Evolutionary conservation across 768 basidiomycete genomes (phyloP).

Genomic region (Dentipellis fragilis): DNA sequence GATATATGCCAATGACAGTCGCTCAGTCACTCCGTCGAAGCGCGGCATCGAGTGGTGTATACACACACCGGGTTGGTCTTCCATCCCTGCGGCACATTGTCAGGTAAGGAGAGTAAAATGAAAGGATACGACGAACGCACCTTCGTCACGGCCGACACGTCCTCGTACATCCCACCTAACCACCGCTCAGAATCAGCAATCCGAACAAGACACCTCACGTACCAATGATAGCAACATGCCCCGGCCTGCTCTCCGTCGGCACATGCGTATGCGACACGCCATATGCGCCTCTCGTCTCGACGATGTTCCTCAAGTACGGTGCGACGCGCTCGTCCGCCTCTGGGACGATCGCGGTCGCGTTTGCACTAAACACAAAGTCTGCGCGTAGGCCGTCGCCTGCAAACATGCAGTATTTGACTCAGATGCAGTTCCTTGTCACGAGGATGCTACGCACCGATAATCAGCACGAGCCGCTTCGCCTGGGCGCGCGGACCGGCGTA

Average conservation of each 20-base stretch:
- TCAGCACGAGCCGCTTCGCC: slow-evolving; percentile 68
- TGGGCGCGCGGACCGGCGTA: slow-evolving; percentile 35
- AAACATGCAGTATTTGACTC: not conserved
- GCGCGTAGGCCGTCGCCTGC: slow-evolving; percentile 78
- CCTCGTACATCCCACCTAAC: slow-evolving; percentile 80
- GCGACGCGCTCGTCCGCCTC: slow-evolving; percentile 52
- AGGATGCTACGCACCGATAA: slow-evolving; percentile 46
- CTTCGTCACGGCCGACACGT: slow-evolving; percentile 82
- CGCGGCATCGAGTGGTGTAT: not conserved
- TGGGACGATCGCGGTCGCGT: slow-evolving; percentile 46
- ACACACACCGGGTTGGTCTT: slow-evolving; percentile 64
- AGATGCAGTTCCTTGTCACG: not conserved
- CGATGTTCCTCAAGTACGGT: slow-evolving; percentile 63
- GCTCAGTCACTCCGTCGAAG: not conserved
- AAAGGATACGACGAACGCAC: slow-evolving; percentile 20
- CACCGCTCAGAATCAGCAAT: not conserved
- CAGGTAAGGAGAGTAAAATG: slow-evolving; percentile 6
- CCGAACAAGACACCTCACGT: slow-evolving; percentile 4
- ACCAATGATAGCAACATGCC: slow-evolving; percentile 86
- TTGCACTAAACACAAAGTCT: slow-evolving; percentile 60
- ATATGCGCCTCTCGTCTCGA: slow-evolving; percentile 59
- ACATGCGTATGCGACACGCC: slow-evolving; percentile 82
- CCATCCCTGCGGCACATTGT: slow-evolving; percentile 49
- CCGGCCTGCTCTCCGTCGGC: slow-evolving; percentile 81
- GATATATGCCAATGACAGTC: not conserved